Evolutionary conservation across 179 eudicot species (phyloP).

Genomic region (Heliamphora pulchella): DNA sequence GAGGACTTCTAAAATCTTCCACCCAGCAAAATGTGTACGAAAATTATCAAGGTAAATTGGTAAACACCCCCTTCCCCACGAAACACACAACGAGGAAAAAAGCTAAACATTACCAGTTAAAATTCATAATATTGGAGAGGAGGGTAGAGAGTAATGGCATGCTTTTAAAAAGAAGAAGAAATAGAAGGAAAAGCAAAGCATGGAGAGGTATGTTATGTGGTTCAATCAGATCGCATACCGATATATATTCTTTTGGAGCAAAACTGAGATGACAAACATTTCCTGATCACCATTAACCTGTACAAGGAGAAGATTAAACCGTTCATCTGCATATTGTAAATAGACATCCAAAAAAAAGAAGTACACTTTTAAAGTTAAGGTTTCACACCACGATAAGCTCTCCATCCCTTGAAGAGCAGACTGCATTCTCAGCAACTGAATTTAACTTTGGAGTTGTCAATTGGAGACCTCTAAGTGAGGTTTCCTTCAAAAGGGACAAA

Average conservation of each 20-base stretch:
- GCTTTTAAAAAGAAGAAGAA: neutral
- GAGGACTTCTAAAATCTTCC: neutral
- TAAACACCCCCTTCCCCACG: no score
- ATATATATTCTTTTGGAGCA: constrained; percentile 44
- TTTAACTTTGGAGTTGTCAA: constrained; percentile 41
- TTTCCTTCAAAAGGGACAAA: constrained; percentile 66
- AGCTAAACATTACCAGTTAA: no score
- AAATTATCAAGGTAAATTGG: neutral
- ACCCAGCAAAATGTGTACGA: neutral
- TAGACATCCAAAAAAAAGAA: neutral
- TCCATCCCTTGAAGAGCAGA: constrained; percentile 67
- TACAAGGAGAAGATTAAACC: constrained; percentile 13
- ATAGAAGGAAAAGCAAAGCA: neutral
- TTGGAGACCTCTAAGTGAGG: constrained; percentile 58
- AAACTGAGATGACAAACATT: constrained; percentile 52
- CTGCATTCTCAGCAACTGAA: constrained; percentile 33
- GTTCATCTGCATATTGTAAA: neutral
- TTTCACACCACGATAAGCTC: constrained; percentile 60
- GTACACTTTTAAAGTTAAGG: neutral
- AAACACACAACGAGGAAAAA: no score
- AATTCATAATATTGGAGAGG: neutral
- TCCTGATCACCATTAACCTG: constrained; percentile 82
- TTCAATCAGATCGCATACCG: constrained; percentile 35
- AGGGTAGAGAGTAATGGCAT: neutral
- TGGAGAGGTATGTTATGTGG: neutral